Percentiles rank a stretch among this genome's conserved stretches.
These are phyloP conservation scores for Quercus phellos DNA, from an alignment of 331 rosid genomes.

Conservation along the genomic window DNA sequence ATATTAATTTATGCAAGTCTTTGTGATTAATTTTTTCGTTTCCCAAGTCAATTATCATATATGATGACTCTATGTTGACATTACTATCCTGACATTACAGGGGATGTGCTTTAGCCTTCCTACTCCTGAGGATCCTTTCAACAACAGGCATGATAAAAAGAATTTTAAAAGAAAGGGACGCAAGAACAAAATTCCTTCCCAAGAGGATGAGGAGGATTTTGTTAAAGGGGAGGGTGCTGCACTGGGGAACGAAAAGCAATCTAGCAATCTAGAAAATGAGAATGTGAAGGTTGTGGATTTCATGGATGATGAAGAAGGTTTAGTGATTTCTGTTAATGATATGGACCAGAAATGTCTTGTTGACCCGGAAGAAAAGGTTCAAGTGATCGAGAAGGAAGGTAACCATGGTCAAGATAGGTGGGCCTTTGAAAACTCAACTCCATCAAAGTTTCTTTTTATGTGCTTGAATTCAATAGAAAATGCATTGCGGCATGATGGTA, in stretches of 20 bases:
- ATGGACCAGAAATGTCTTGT: slow-evolving; percentile 5
- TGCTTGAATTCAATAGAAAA: slow-evolving; percentile 76
- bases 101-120: slow-evolving; percentile 98
- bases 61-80: slow-evolving; percentile 13
- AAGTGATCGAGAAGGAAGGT: slow-evolving; percentile 20
- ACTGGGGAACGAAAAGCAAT: slow-evolving; percentile 11
- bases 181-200: slow-evolving; percentile 23
- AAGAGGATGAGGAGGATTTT: slow-evolving; percentile 19
- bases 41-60: background rate
- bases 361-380: slow-evolving; percentile 18
- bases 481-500: slow-evolving; percentile 50
- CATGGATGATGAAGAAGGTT: slow-evolving; percentile 15
- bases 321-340: background rate
- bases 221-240: slow-evolving; percentile 34
- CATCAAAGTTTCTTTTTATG: slow-evolving; percentile 72
- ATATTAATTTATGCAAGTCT: background rate
- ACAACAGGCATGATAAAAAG: slow-evolving; percentile 54
- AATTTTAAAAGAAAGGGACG: slow-evolving; percentile 25
- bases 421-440: slow-evolving; percentile 39
- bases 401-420: slow-evolving; percentile 7
- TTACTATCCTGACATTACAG: slow-evolving; percentile 33
- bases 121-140: slow-evolving; percentile 80
- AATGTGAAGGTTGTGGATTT: slow-evolving; percentile 8
- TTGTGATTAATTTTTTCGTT: background rate
- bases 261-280: slow-evolving; percentile 6